Evolutionary conservation across 2,329 filamentous ascomycete species (phyloP).

Genomic region (Microcyclospora pomicola): DNA sequence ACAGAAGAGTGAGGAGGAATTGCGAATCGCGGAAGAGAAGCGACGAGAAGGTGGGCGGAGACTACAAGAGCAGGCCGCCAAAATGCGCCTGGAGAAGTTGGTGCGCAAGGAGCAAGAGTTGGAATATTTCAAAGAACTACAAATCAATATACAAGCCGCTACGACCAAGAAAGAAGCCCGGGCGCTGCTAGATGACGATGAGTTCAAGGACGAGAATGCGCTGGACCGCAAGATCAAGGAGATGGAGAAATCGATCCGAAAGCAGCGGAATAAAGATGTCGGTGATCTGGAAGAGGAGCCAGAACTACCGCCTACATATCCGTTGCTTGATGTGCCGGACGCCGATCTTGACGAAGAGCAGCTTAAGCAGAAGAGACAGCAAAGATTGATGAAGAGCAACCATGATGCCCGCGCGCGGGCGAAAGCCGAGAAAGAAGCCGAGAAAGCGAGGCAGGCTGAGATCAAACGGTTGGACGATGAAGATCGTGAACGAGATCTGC

Average conservation of each 20-base stretch:
- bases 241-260: constrained; percentile 77
- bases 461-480: constrained; percentile 74
- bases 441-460: constrained; percentile 71
- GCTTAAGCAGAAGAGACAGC: constrained; percentile 83
- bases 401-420: constrained; percentile 86
- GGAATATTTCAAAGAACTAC: constrained; percentile 81
- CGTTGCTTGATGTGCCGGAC: constrained; percentile 76
- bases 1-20: constrained; percentile 88
- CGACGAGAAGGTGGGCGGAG: constrained; percentile 87
- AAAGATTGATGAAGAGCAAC: constrained; percentile 85
- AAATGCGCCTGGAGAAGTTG: constrained; percentile 89
- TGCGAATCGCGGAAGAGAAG: constrained; percentile 78
- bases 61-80: constrained; percentile 88
- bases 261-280: constrained; percentile 84
- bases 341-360: constrained; percentile 85
- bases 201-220: constrained; percentile 79
- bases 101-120: constrained; percentile 92
- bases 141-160: constrained; percentile 50
- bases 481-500: constrained; percentile 68
- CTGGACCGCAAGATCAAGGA: constrained; percentile 77
- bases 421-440: constrained; percentile 88
- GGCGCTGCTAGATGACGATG: constrained; percentile 67
- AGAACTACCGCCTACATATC: constrained; percentile 69
- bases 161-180: constrained; percentile 85
- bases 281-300: constrained; percentile 68